Evolutionary conservation across 768 basidiomycete species (phyloP).

Genomic region (Porpolomopsis calyptriformis): DNA sequence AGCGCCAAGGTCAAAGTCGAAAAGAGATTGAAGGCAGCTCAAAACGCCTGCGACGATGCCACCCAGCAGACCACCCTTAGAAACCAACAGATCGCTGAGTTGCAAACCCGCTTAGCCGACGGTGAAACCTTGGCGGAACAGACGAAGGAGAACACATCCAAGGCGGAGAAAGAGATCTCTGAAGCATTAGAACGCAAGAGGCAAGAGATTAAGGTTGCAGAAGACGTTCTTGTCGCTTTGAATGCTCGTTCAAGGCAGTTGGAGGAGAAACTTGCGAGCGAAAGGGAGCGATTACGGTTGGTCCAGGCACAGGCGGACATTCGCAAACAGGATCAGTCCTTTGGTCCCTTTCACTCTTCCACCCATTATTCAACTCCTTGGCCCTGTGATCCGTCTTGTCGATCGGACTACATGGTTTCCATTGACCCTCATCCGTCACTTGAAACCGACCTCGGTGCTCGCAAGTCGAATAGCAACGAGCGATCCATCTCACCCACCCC

Average conservation of each 20-base stretch:
- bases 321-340: constrained; percentile 30
- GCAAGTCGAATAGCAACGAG: neutral
- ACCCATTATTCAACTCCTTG: constrained; percentile 16
- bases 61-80: constrained; percentile 46
- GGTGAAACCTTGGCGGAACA: constrained; percentile 44
- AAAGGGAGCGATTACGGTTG: constrained; percentile 48
- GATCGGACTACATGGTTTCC: neutral
- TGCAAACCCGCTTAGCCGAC: constrained; percentile 44
- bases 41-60: constrained; percentile 52
- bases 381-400: neutral
- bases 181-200: constrained; percentile 44
- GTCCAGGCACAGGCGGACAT: constrained; percentile 50
- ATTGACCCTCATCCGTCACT: neutral
- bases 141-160: constrained; percentile 35
- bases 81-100: constrained; percentile 46
- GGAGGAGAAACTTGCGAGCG: constrained; percentile 57
- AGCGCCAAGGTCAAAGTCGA: constrained; percentile 73
- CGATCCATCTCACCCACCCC: constrained; percentile 17
- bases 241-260: constrained; percentile 60
- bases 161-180: constrained; percentile 43
- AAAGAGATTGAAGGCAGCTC: constrained; percentile 69
- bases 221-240: constrained; percentile 55
- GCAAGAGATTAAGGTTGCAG: constrained; percentile 51
- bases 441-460: neutral
- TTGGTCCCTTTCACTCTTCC: constrained; percentile 22